Percentiles rank a stretch among this genome's conserved stretches.
phyloP scores from a whole-genome alignment of 1,139 yeast species.

The Lodderomyces jiufengensis region DNA sequence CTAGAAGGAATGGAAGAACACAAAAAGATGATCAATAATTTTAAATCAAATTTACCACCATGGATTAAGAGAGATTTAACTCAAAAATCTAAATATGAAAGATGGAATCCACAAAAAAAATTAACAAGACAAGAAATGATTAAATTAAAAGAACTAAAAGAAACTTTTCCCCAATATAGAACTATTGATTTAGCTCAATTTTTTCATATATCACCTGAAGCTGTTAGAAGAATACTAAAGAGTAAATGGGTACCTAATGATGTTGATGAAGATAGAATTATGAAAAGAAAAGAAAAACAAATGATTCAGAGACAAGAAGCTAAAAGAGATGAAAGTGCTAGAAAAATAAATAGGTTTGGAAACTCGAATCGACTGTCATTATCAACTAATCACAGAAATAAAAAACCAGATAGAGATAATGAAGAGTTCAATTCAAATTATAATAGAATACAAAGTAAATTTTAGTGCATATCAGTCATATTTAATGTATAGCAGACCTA shows the following conservation, averaged over 20 bases:
- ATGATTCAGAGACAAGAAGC: constrained; percentile 1
- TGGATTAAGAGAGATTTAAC: constrained; percentile 73
- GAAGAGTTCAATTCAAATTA: constrained; percentile 5
- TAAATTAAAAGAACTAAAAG: constrained; percentile 55
- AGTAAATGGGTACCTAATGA: constrained; percentile 67
- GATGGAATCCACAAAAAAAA: constrained; percentile 70
- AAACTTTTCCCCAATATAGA: constrained; percentile 55
- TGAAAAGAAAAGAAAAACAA: constrained; percentile 3
- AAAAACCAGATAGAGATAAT: constrained; percentile 10
- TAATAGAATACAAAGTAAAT: constrained; percentile 2
- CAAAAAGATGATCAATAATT: neutral
- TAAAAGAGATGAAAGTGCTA: neutral
- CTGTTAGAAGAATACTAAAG: constrained; percentile 72
- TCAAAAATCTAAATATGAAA: constrained; percentile 53
- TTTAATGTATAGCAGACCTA: no score
- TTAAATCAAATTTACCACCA: constrained; percentile 19
- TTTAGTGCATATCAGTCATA: neutral
- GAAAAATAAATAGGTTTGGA: neutral
- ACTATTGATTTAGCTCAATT: constrained; percentile 59
- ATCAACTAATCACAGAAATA: constrained; percentile 4
- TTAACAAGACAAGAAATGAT: constrained; percentile 70
- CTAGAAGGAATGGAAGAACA: constrained; percentile 11
- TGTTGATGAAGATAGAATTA: constrained; percentile 44
- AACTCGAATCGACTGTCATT: neutral
- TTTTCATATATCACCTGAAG: constrained; percentile 77